phyloP scores from a whole-genome alignment of 2,329 filamentous ascomycete species.

The Arthrinium puccinioides region DNA sequence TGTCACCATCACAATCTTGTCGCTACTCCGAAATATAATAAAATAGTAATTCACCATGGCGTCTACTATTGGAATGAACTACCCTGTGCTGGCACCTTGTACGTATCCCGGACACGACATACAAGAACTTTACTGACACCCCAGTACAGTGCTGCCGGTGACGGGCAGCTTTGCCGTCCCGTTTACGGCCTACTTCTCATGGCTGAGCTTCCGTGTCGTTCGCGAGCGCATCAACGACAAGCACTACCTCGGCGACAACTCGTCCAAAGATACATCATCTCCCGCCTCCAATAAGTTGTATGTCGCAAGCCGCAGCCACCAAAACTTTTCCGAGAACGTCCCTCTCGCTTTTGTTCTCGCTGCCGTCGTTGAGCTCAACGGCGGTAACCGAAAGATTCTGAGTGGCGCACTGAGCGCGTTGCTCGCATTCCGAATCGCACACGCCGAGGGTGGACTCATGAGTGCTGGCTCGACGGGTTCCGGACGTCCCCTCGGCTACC shows the following conservation, averaged over 20 bases:
- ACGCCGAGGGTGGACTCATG: slow-evolving; percentile 18
- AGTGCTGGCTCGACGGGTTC: slow-evolving; percentile 10
- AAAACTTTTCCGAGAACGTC: slow-evolving; percentile 24
- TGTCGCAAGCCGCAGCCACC: slow-evolving; percentile 17
- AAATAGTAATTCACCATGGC: slow-evolving; percentile 3
- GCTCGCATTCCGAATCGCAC: slow-evolving; percentile 18
- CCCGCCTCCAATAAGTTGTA: slow-evolving; percentile 12
- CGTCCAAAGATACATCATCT: slow-evolving; percentile 7
- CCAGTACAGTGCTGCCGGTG: slow-evolving; percentile 14
- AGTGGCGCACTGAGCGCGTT: slow-evolving; percentile 15
- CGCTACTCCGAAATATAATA: too few species aligned
- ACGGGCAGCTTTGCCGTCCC: slow-evolving; percentile 22
- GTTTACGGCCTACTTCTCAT: slow-evolving; percentile 22
- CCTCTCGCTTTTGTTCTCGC: slow-evolving; percentile 21
- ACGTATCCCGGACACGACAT: slow-evolving; percentile 1
- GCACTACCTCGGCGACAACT: slow-evolving; percentile 19
- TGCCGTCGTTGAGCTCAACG: slow-evolving; percentile 23
- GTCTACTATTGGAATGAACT: slow-evolving; percentile 5
- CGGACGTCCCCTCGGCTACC: slow-evolving; percentile 21
- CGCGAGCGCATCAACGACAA: slow-evolving; percentile 16
- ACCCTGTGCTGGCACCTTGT: slow-evolving; percentile 7
- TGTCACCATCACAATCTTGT: too few species aligned
- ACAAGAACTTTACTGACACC: too few species aligned
- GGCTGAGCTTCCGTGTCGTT: slow-evolving; percentile 20
- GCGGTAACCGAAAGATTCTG: slow-evolving; percentile 17